A percentile compares a stretch with the other conserved stretches of the same genome.
Evolutionary conservation across 1,284 basidiomycete species (phyloP).

Genomic region (Thecaphora frezii): DNA sequence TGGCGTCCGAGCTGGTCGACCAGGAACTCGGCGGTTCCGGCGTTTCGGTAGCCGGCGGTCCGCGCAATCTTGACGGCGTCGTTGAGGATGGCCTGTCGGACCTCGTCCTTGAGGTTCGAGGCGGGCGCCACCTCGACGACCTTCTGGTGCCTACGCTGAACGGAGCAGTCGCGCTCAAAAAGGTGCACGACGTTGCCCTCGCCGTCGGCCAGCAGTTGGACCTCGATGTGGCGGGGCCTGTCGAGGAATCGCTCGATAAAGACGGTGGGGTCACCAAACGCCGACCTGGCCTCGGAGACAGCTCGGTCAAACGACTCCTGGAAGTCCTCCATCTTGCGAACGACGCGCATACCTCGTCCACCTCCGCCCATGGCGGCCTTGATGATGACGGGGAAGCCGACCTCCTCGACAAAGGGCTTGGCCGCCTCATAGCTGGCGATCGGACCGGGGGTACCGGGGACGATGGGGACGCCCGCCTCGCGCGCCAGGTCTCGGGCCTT

Average conservation of each 20-base stretch:
- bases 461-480: conserved; percentile 64
- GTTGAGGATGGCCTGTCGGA: conserved; percentile 69
- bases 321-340: conserved; percentile 73
- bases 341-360: conserved; percentile 70
- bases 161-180: conserved; percentile 67
- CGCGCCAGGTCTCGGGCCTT: conserved; percentile 65
- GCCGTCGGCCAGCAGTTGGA: conserved; percentile 73
- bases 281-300: conserved; percentile 66
- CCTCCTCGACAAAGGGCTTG: conserved; percentile 70
- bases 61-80: conserved; percentile 11
- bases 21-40: conserved; percentile 37
- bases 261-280: conserved; percentile 66
- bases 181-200: conserved; percentile 66
- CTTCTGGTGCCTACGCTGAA: conserved; percentile 74
- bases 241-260: conserved; percentile 70
- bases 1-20: conserved; percentile 6
- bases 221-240: conserved; percentile 61
- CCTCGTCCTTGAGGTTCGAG: conserved; percentile 84
- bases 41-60: conserved; percentile 8
- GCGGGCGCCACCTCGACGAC: conserved; percentile 94
- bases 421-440: conserved; percentile 76
- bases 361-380: conserved; percentile 74
- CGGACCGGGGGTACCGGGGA: conserved; percentile 65
- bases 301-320: conserved; percentile 89
- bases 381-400: conserved; percentile 69